These are phyloP conservation scores for Melastoma candidum DNA, from an alignment of 441 rosid species.

Conservation along the genomic window DNA sequence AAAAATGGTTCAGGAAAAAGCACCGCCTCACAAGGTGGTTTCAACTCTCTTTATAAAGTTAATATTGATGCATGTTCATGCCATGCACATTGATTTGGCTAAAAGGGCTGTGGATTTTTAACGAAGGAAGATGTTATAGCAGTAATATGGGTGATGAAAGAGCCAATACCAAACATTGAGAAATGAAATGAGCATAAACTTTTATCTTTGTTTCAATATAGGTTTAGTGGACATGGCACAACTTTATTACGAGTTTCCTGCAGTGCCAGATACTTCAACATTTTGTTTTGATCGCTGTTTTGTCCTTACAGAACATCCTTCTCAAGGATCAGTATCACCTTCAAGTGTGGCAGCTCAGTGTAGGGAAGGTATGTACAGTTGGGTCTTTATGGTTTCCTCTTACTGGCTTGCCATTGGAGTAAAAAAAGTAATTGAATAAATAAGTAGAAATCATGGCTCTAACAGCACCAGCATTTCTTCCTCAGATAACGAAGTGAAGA, in stretches of 20 bases:
- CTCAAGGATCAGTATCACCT: conserved; percentile 49
- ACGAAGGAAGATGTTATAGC: too few species aligned
- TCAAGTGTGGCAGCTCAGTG: conserved; percentile 31
- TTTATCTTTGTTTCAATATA: too few species aligned
- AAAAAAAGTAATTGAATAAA: background rate
- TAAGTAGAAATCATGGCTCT: background rate
- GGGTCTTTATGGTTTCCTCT: background rate
- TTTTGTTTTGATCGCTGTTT: too few species aligned
- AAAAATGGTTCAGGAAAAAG: conserved; percentile 51
- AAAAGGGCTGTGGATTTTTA: too few species aligned
- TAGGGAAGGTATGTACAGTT: conserved; percentile 28
- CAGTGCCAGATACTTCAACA: too few species aligned
- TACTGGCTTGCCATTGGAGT: background rate
- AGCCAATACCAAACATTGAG: too few species aligned
- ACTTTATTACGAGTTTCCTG: too few species aligned
- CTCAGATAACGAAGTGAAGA: conserved; percentile 28
- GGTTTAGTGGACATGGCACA: too few species aligned
- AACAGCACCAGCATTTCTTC: conserved; percentile 31
- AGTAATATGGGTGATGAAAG: too few species aligned
- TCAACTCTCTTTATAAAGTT: conserved; percentile 6
- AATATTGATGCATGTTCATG: too few species aligned
- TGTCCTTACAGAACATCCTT: conserved; percentile 38
- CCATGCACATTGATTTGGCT: too few species aligned
- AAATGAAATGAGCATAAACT: too few species aligned
- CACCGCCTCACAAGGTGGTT: conserved; percentile 51